Base-by-base conservation (phyloP, 768 basidiomycete species). In the Omphalotus guepiniiformis region DNA sequence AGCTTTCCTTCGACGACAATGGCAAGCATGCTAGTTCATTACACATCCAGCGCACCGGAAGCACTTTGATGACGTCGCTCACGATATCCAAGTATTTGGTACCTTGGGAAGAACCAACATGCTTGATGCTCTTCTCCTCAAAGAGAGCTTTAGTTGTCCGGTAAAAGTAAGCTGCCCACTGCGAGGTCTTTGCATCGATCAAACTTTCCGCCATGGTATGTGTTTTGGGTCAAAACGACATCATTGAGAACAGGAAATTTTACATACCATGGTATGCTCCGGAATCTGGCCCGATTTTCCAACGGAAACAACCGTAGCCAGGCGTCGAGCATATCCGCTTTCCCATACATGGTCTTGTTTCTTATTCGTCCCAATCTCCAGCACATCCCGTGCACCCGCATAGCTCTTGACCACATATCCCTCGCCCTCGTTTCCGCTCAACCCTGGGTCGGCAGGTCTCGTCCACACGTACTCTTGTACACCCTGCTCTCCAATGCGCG, bases 41-140 rank as follows among this genome's bases (percentile, higher is more conserved):
- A 8, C 74, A 73, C 23, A 82, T 69, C 83, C 82, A 88, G 49
- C 77, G 70, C 4, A 83, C 60, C 0, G 85, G 79, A 30, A 84
- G 49, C 22, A 72, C 58, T 51, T 88, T 83, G 56, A 85, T 75
- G 18, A 88, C 84, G 53, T 88, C 82, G 34, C 67, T 68, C 6
- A 88, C 75, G 29, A 88, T 72, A 57, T 89, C 83, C 18, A 87
- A 59, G 41, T 61, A 69, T 26, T 53, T 63, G 26, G 30, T 6
- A 15, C 19, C 28, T 15, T 51, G 47, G 13, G 45, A 39, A 13
- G 60, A 52, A 4, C 62, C 67, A 12, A 61, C 59, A 25, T 63
- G 53, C 25, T 52, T 49, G 39, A 71, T 64, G 2, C 35, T 46
- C 56, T 48, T 25, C 49, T 39, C 39, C 39, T 46, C 27, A 25